Percentiles rank a stretch among this genome's conserved stretches.
These are phyloP conservation scores for Pseudocercospora macadamiae DNA, from an alignment of 2,329 filamentous ascomycete species.

Conservation along the genomic window DNA sequence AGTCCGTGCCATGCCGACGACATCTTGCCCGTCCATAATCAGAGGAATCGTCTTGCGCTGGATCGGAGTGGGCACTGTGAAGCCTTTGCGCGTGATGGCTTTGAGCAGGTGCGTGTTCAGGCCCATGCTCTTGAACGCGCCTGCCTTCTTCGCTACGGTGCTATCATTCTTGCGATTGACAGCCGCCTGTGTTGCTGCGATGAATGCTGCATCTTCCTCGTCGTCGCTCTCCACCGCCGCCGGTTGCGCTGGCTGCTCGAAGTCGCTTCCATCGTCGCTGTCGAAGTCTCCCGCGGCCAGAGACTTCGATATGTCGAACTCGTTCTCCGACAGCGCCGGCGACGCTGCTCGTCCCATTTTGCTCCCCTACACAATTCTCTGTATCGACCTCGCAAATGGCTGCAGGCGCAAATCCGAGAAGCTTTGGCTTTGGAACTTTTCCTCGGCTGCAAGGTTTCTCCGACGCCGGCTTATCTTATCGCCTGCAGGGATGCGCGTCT, in stretches of 20 bases:
- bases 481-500: not conserved
- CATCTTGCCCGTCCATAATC: constrained; percentile 85
- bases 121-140: constrained; percentile 95
- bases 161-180: constrained; percentile 85
- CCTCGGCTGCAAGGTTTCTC: not conserved
- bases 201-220: constrained; percentile 76
- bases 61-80: constrained; percentile 94
- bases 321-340: constrained; percentile 82
- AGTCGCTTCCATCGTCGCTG: constrained; percentile 41
- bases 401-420: not conserved
- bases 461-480: not conserved
- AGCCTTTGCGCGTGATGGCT: constrained; percentile 90
- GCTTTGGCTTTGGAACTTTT: not conserved
- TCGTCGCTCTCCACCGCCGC: constrained; percentile 20
- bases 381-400: not conserved
- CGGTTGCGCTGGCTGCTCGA: constrained; percentile 9
- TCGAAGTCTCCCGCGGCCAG: constrained; percentile 57
- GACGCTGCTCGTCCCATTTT: constrained; percentile 63
- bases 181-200: constrained; percentile 82
- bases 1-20: constrained; percentile 99
- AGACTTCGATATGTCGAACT: constrained; percentile 83
- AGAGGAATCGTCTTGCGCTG: constrained; percentile 95
- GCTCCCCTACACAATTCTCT: not conserved
- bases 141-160: constrained; percentile 88
- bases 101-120: constrained; percentile 82